Evolutionary conservation across 148 eudicot genomes (phyloP), one percentile per base, ranked within the genome.

Genomic region (Heliamphora exappendiculata): DNA sequence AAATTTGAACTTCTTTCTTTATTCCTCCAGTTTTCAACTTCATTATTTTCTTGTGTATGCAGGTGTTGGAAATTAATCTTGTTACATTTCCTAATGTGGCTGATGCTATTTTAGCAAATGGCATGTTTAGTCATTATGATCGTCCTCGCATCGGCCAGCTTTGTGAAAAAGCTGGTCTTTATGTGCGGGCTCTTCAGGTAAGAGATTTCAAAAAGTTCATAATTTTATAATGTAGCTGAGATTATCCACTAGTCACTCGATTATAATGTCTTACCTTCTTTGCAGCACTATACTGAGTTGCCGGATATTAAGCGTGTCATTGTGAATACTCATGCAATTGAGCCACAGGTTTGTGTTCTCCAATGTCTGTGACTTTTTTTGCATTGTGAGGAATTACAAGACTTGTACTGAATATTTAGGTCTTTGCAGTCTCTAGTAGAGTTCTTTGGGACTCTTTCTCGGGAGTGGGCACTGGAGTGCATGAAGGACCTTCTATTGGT

Each of bases 91-190:
- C 98, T 29, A 94, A 94, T 84, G 98, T 94, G 72, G 98, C 98
- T 1, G 98, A 94, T 87, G 98, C 98, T 49, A 94, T 94, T 37
- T 88, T 94, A 85, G 95, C 98, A 63, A 94, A 94, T 83, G 98
- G 98, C 14, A 94, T 94, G 98, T 94, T 94, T 79, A 94, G 93
- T 81, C 98, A 94, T 79, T 94, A 94, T 85, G 98, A 94, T 67
- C 97, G 98, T 50, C 97, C 98, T 8, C 93, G 98, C 16, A 72
- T 94, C 79, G 98, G 91, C 49, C 98, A 94, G 81, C 98, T 94
- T 45, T 94, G 98, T 89, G 98, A 94, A 81, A 94, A 94, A 81
- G 95, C 89, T 82, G 98, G 98, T 75, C 85, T 94, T 29, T 94
- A 90, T 65, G 83, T 94, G 71, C 91, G 95, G 84, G 98, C 98